phyloP scores from a whole-genome alignment of 768 basidiomycete species.

The Pholiota molesta region DNA sequence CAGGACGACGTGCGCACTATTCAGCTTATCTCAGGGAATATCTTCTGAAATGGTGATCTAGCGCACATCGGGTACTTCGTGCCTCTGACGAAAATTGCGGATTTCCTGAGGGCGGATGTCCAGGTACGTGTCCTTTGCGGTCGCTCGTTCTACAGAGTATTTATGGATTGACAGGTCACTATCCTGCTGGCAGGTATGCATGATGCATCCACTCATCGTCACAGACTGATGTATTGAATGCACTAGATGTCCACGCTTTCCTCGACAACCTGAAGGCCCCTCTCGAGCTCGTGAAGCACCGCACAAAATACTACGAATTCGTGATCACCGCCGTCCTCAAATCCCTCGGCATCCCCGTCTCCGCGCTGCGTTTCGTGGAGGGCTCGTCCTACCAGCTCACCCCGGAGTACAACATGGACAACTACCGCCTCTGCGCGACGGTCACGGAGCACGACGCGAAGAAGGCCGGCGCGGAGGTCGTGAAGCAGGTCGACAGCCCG shows the following conservation, averaged over 20 bases:
- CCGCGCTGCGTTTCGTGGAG: conserved; percentile 80
- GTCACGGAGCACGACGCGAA: conserved; percentile 97
- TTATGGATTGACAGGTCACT: conserved; percentile 53
- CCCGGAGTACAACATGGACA: conserved; percentile 91
- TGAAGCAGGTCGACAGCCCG: conserved; percentile 95
- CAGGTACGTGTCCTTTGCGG: conserved; percentile 48
- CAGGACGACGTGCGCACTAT: conserved; percentile 79
- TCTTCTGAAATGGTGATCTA: conserved; percentile 31
- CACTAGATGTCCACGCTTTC: conserved; percentile 92
- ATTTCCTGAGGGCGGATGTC: conserved; percentile 93
- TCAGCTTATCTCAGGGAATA: not conserved
- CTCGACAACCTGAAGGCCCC: conserved; percentile 98
- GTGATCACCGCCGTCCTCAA: conserved; percentile 82
- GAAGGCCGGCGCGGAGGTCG: conserved; percentile 98
- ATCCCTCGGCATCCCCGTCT: conserved; percentile 88
- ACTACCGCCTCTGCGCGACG: conserved; percentile 88
- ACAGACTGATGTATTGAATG: not conserved
- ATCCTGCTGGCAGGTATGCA: conserved; percentile 75
- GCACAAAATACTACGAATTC: conserved; percentile 89
- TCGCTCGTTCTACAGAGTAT: conserved; percentile 19
- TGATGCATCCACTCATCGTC: not conserved
- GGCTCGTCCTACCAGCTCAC: conserved; percentile 94
- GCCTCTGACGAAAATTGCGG: conserved; percentile 91
- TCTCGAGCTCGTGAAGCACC: conserved; percentile 83
- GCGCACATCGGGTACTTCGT: conserved; percentile 99